phyloP scores from a whole-genome alignment of 441 rosid species.

The Adansonia gregorii region DNA sequence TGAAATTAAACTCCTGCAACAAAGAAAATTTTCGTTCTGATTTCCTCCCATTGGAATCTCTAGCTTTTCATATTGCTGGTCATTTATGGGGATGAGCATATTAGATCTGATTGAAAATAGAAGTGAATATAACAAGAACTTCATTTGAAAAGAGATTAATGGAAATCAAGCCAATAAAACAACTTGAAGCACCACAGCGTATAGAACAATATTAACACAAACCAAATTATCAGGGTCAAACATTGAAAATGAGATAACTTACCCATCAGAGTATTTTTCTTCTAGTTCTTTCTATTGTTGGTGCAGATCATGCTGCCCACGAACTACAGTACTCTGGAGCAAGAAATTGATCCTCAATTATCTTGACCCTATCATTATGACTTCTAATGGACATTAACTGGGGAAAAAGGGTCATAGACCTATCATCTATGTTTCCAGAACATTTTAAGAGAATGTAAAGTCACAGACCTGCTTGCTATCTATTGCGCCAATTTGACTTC shows the following conservation, averaged over 20 bases:
- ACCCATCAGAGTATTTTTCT: constrained; percentile 69
- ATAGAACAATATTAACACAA: constrained; percentile 8
- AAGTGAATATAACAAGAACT: not conserved
- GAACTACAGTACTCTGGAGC: constrained; percentile 65
- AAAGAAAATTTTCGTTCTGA: constrained; percentile 23
- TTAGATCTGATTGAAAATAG: constrained; percentile 5
- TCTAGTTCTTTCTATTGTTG: constrained; percentile 71
- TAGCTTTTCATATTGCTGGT: not conserved
- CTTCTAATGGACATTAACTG: not conserved
- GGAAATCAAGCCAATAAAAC: not conserved
- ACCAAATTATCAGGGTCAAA: constrained; percentile 9
- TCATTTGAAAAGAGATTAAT: not conserved
- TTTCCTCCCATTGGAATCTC: constrained; percentile 14
- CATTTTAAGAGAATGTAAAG: constrained; percentile 10
- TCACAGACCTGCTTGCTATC: constrained; percentile 81
- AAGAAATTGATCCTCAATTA: constrained; percentile 22
- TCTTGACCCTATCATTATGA: constrained; percentile 18
- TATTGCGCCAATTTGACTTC: constrained; percentile 94
- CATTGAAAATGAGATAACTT: constrained; percentile 30
- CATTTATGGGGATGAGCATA: not conserved
- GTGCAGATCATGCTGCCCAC: constrained; percentile 71
- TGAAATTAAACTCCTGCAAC: constrained; percentile 75
- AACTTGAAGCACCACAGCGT: not conserved
- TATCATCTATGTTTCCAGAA: constrained; percentile 21
- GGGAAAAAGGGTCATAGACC: not conserved